Percentiles rank a stretch among this genome's conserved stretches.
Evolutionary conservation across 306 rosid genomes (phyloP).

Genomic region (Biancaea sappan): DNA sequence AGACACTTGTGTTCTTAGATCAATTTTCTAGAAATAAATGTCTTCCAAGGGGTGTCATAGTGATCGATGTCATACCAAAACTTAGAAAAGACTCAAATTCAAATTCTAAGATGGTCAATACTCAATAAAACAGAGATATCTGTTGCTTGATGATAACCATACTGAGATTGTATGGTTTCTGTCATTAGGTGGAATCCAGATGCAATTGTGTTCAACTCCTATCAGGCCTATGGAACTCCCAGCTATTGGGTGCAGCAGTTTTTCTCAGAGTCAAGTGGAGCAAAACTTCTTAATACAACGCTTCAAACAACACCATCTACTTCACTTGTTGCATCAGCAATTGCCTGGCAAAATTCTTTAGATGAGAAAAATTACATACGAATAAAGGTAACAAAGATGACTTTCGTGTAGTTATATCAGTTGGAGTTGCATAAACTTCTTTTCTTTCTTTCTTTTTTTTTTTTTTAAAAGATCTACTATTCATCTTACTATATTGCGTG

Average conservation of each 20-base stretch:
- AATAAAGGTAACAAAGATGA: conserved; percentile 56
- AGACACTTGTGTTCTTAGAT: too few species aligned
- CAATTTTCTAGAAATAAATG: neutral
- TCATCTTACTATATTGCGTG: neutral
- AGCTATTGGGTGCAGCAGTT: conserved; percentile 88
- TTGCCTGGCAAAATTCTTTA: conserved; percentile 47
- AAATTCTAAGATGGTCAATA: neutral
- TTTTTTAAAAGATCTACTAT: too few species aligned
- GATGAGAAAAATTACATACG: conserved; percentile 43
- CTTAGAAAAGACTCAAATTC: neutral
- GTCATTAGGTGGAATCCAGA: conserved; percentile 85
- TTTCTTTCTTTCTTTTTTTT: too few species aligned
- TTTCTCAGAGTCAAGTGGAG: conserved; percentile 79
- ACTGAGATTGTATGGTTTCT: conserved; percentile 53
- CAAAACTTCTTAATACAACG: conserved; percentile 64
- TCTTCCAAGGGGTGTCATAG: neutral
- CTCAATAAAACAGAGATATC: neutral
- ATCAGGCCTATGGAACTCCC: conserved; percentile 79
- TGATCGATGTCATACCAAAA: neutral
- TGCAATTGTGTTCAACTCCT: conserved; percentile 87
- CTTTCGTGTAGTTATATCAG: conserved; percentile 12
- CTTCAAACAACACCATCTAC: conserved; percentile 43
- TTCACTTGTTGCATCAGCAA: conserved; percentile 66
- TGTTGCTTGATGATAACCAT: conserved; percentile 7
- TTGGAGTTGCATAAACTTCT: conserved; percentile 12